Evolutionary conservation across 164 flowering plant species (phyloP).

Genomic region (Taxillus chinensis): DNA sequence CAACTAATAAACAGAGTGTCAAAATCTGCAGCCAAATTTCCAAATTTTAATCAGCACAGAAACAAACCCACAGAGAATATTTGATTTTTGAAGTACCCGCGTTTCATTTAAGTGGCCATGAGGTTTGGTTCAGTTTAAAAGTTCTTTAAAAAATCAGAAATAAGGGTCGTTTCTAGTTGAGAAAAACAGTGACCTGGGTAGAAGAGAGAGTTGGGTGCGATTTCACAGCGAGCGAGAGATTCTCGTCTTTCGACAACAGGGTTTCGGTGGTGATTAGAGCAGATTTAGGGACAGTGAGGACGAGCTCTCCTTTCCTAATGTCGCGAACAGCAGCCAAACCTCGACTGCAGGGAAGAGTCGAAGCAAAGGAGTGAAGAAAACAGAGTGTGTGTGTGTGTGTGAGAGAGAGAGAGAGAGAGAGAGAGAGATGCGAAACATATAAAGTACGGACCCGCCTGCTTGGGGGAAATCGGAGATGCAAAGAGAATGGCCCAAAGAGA

Average conservation of each 20-base stretch:
- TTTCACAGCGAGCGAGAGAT: slow-evolving; percentile 26
- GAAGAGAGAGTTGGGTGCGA: slow-evolving; percentile 40
- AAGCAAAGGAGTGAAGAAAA: background rate
- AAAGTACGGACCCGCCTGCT: slow-evolving; percentile 58
- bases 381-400: slow-evolving; percentile 1
- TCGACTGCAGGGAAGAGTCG: slow-evolving; percentile 33
- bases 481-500: slow-evolving; percentile 64
- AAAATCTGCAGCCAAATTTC: slow-evolving; percentile 40
- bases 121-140: no score
- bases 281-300: slow-evolving; percentile 65
- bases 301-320: slow-evolving; percentile 46
- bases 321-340: slow-evolving; percentile 71
- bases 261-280: slow-evolving; percentile 45
- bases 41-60: background rate
- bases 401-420: background rate
- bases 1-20: slow-evolving; percentile 55
- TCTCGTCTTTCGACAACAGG: slow-evolving; percentile 28
- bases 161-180: no score
- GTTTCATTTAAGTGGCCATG: no score
- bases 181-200: slow-evolving; percentile 39
- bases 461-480: slow-evolving; percentile 47
- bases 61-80: background rate
- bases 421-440: background rate
- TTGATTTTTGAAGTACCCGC: no score
- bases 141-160: no score